Evolutionary conservation across 441 rosid species (phyloP).

Genomic region (Euphorbia schlechtendalii): DNA sequence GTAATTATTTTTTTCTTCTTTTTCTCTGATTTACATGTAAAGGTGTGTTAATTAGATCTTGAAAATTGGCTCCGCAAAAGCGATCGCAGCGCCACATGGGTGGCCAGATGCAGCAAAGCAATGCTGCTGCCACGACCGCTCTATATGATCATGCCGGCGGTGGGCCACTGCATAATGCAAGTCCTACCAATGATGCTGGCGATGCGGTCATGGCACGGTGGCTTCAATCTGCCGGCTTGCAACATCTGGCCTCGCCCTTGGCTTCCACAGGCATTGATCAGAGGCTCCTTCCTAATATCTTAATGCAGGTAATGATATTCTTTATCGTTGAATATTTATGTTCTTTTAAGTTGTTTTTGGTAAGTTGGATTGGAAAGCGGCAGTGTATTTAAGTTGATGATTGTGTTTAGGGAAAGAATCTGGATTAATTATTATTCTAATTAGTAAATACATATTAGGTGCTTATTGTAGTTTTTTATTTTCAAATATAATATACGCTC

Average conservation of each 20-base stretch:
- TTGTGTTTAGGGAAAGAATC: not conserved
- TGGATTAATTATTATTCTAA: not conserved
- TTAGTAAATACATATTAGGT: not conserved
- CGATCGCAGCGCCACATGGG: conserved; percentile 99
- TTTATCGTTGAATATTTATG: not conserved
- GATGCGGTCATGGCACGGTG: conserved; percentile 99
- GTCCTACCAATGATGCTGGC: conserved; percentile 61
- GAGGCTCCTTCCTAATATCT: conserved; percentile 78
- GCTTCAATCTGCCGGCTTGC: conserved; percentile 98
- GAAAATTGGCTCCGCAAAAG: conserved; percentile 99
- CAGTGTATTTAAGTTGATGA: not conserved
- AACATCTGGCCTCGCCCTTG: conserved; percentile 99
- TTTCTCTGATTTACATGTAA: conserved; percentile 11
- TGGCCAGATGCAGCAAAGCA: conserved; percentile 98
- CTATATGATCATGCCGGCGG: conserved; percentile 47
- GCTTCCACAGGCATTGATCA: conserved; percentile 73
- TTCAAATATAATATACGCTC: not conserved
- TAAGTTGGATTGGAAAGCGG: not conserved
- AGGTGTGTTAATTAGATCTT: conserved; percentile 60
- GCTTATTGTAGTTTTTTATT: not conserved
- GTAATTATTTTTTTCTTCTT: not conserved
- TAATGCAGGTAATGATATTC: conserved; percentile 61
- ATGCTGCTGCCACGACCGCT: conserved; percentile 77
- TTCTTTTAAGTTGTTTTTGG: not conserved
- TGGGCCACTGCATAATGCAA: conserved; percentile 56